Evolutionary conservation across 306 rosid genomes (phyloP), one percentile per base, ranked within the genome.

Genomic region (Parietaria judaica): DNA sequence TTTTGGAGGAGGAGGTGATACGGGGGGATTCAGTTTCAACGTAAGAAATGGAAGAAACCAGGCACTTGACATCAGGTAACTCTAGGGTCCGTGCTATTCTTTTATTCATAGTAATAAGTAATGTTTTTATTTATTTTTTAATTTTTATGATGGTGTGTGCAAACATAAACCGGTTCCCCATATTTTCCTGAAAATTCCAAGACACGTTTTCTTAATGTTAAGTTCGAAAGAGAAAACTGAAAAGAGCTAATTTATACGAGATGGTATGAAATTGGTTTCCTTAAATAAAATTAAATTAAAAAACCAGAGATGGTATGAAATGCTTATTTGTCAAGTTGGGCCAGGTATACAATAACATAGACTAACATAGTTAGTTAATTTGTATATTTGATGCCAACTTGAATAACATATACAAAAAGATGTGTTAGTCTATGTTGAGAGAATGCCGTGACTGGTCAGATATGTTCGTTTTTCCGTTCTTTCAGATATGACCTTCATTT

Each of bases 401-500:
- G 38, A 17, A 55, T 55, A 55, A 35, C 13, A n/a, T 49, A n/a
- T 11, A 14, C 14, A 55, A 15, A 55, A 55, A 55, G 31, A 55
- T 23, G 12, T n/a, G 17, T 14, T 17, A 23, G 45, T 34, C 38
- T 34, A 31, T 61, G 34, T 31, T 14, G 23, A 23, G n/a, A 38
- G 46, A 34, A 55, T 56, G 10, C 50, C 36, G 8, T 38, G 6
- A 36, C 41, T 36, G 63, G 63, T 49, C 14, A 37, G 37, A 6
- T 4, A 38, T 51, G 8, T 6, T 39, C 3, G 11, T 45, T 36
- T 63, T 54, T 38, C 51, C 50, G 36, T 36, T 56, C 45, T 49
- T 64, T 54, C 82, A 92, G 98, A 69, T 71, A 82, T 77, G 94
- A 86, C 86, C 80, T 92, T 67, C 55, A 79, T 74, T 68, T 88